Conservation (phyloP, 768 basidiomycete species). For the Russula brevipes region DNA sequence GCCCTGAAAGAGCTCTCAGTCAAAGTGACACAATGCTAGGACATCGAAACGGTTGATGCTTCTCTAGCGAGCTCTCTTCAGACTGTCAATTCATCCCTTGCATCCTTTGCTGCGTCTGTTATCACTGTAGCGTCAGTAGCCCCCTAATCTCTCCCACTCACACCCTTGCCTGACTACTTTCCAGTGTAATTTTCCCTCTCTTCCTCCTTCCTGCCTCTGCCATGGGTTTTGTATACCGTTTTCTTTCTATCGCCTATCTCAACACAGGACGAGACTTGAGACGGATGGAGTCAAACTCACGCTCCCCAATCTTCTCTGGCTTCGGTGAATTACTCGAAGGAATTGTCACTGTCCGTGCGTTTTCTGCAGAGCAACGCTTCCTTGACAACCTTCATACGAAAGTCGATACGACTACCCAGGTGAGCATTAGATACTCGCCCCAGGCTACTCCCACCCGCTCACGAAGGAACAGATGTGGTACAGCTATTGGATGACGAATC, state of each 20-base stretch:
- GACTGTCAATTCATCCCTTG: constrained; percentile 72
- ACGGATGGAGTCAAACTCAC: constrained; percentile 85
- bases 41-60: constrained; percentile 82
- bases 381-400: constrained; percentile 67
- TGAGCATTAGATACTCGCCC: constrained; percentile 27
- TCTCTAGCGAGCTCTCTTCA: constrained; percentile 64
- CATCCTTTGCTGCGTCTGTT: constrained; percentile 71
- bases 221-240: constrained; percentile 69
- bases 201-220: constrained; percentile 75
- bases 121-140: constrained; percentile 57
- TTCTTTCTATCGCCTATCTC: constrained; percentile 65
- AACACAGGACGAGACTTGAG: constrained; percentile 80
- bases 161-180: constrained; percentile 20
- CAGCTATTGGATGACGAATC: constrained; percentile 83
- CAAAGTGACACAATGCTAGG: constrained; percentile 35
- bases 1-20: neutral
- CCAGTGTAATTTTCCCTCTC: constrained; percentile 66
- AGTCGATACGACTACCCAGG: constrained; percentile 75
- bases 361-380: constrained; percentile 76
- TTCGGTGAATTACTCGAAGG: constrained; percentile 82
- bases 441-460: neutral
- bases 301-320: constrained; percentile 79
- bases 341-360: constrained; percentile 90
- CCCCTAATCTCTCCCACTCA: constrained; percentile 18
- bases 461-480: constrained; percentile 63